Conservation (phyloP, 2,329 filamentous ascomycete genomes). For the Curvularia verruculosa region DNA sequence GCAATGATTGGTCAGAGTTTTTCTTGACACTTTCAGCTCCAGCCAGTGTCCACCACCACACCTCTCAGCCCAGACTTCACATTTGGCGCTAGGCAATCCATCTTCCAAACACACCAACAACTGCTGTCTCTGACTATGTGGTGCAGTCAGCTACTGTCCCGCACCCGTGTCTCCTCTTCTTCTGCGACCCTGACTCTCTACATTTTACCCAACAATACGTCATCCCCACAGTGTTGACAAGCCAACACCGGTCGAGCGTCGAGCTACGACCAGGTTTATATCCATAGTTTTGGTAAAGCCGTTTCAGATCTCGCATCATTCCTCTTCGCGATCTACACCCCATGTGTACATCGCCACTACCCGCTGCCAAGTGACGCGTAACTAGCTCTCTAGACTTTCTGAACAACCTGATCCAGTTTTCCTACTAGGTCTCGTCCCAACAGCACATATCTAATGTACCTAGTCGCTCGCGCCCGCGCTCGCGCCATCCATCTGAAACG, state of each 20-base stretch:
- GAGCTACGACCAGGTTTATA: neutral
- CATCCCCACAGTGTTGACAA: constrained; percentile 5
- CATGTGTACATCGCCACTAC: constrained; percentile 11
- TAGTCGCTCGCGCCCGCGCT: constrained; percentile 1
- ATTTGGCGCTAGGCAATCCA: neutral
- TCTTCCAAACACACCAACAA: neutral
- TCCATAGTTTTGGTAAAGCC: constrained; percentile 1
- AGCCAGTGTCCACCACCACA: neutral
- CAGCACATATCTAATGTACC: constrained; percentile 2
- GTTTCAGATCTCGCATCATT: constrained; percentile 13
- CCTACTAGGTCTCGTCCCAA: neutral
- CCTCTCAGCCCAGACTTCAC: neutral
- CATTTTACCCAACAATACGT: constrained; percentile 1
- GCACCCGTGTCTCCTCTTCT: neutral
- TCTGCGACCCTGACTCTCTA: neutral
- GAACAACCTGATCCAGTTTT: neutral
- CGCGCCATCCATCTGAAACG: constrained; percentile 10
- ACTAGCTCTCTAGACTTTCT: neutral
- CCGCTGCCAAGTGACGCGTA: constrained; percentile 3
- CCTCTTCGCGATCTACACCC: constrained; percentile 1
- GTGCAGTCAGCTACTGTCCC: neutral
- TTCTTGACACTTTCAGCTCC: neutral
- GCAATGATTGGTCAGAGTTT: neutral
- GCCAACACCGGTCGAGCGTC: neutral
- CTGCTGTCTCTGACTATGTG: neutral